phyloP scores from a whole-genome alignment of 1,284 basidiomycete species.

The Volvariella surrecta region DNA sequence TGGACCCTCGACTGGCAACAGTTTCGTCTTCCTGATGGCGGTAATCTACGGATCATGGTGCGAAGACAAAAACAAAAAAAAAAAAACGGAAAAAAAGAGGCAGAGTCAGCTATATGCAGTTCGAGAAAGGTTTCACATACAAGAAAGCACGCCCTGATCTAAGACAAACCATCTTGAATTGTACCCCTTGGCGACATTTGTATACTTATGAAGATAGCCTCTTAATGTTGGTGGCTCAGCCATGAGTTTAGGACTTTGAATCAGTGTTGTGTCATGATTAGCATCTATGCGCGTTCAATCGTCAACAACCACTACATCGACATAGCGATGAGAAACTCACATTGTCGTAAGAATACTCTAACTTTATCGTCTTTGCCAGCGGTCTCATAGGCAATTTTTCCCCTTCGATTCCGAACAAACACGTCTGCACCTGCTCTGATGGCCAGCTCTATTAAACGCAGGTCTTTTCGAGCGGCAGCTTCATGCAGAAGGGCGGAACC shows the following conservation, averaged over 20 bases:
- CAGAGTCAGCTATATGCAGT: no score
- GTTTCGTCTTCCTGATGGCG: constrained; percentile 90
- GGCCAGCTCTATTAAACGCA: constrained; percentile 76
- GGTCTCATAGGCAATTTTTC: constrained; percentile 70
- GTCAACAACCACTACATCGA: constrained; percentile 2
- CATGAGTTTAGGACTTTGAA: constrained; percentile 33
- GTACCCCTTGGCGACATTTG: constrained; percentile 87
- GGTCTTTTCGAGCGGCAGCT: constrained; percentile 77
- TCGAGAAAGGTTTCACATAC: constrained; percentile 31
- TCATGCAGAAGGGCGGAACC: constrained; percentile 84
- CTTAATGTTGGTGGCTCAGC: constrained; percentile 60
- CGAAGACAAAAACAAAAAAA: constrained; percentile 1
- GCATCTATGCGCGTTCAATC: constrained; percentile 40
- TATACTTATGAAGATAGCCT: constrained; percentile 86
- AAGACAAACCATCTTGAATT: constrained; percentile 94
- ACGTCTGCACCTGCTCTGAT: constrained; percentile 87
- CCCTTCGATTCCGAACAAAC: constrained; percentile 77
- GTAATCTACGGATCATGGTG: constrained; percentile 54
- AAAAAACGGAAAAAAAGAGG: background rate
- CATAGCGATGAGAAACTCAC: constrained; percentile 32
- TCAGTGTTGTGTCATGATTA: constrained; percentile 68
- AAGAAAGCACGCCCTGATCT: constrained; percentile 78
- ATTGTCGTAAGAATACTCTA: constrained; percentile 78
- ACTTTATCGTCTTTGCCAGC: constrained; percentile 74
- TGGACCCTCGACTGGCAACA: constrained; percentile 81